A percentile compares a stretch with the other conserved stretches of the same genome.
Evolutionary conservation across 148 eudicot genomes (phyloP).

Genomic region (Chenopodium formosanum): DNA sequence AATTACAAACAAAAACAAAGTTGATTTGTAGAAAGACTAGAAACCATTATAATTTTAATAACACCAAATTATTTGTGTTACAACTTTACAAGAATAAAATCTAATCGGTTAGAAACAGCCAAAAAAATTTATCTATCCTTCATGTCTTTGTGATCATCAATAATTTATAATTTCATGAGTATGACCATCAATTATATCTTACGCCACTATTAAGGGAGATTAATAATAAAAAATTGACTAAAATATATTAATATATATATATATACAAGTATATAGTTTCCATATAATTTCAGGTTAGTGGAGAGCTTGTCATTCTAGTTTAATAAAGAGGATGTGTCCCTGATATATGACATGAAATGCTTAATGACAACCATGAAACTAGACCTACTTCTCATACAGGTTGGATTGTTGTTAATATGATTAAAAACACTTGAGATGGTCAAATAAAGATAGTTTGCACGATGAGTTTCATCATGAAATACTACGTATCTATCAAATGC

Average conservation of each 20-base stretch:
- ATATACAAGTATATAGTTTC: not conserved
- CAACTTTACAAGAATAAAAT: no score
- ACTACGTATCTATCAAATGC: not conserved
- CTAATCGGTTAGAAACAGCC: no score
- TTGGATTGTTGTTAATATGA: conserved; percentile 23
- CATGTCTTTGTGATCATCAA: no score
- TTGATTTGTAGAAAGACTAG: no score
- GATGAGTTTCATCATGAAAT: not conserved
- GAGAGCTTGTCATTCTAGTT: conserved; percentile 15
- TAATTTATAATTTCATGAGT: not conserved
- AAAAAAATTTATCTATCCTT: no score
- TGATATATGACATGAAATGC: conserved; percentile 18
- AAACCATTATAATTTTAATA: no score
- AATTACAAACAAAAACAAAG: no score
- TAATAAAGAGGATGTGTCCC: not conserved
- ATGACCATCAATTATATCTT: not conserved
- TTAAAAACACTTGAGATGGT: conserved; percentile 4
- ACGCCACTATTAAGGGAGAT: not conserved
- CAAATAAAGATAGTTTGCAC: conserved; percentile 26
- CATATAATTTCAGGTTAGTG: conserved; percentile 2
- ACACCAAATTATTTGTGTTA: no score
- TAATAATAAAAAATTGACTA: not conserved
- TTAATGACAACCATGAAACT: conserved; percentile 23
- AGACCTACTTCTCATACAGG: conserved; percentile 24
- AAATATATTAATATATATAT: not conserved